A percentile compares a stretch with the other conserved stretches of the same genome.
Conservation (phyloP, 2,329 filamentous ascomycete species). For the Triangularia verruculosa region DNA sequence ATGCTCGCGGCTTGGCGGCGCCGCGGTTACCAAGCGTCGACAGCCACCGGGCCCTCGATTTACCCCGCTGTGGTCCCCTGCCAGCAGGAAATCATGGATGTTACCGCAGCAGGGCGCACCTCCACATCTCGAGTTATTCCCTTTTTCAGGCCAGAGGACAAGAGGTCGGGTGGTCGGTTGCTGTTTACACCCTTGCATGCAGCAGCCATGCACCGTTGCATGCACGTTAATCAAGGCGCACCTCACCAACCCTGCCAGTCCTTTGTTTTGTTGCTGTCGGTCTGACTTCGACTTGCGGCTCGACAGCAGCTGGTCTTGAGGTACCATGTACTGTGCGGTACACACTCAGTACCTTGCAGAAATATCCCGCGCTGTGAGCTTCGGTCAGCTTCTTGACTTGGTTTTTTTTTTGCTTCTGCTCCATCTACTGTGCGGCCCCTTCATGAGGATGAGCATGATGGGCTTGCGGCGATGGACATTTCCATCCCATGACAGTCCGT, state of each 20-base stretch:
- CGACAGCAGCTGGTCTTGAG: too few relatives aligned
- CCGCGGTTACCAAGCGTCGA: not conserved
- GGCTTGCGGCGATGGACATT: not conserved
- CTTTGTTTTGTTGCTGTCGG: not conserved
- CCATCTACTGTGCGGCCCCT: not conserved
- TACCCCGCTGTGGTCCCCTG: constrained; percentile 3
- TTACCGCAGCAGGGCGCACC: not conserved
- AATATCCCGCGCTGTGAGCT: not conserved
- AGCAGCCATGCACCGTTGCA: not conserved
- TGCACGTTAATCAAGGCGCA: constrained; percentile 1
- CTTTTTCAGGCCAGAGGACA: not conserved
- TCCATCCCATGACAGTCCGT: constrained; percentile 16
- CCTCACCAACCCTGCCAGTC: not conserved
- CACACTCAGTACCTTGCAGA: constrained; percentile 1
- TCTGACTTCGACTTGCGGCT: not conserved
- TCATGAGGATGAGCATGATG: not conserved
- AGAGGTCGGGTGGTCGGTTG: not conserved
- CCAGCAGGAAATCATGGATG: not conserved
- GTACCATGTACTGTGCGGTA: not conserved
- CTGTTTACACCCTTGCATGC: not conserved
- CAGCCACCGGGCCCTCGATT: not conserved
- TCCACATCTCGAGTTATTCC: not conserved
- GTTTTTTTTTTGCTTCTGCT: constrained; percentile 13
- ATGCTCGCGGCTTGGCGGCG: not conserved
- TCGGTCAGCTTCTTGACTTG: constrained; percentile 7